A percentile compares a stretch with the other conserved stretches of the same genome.
Evolutionary conservation across 208 protist species (phyloP).

Genomic region (Acanthamoeba triangularis): DNA sequence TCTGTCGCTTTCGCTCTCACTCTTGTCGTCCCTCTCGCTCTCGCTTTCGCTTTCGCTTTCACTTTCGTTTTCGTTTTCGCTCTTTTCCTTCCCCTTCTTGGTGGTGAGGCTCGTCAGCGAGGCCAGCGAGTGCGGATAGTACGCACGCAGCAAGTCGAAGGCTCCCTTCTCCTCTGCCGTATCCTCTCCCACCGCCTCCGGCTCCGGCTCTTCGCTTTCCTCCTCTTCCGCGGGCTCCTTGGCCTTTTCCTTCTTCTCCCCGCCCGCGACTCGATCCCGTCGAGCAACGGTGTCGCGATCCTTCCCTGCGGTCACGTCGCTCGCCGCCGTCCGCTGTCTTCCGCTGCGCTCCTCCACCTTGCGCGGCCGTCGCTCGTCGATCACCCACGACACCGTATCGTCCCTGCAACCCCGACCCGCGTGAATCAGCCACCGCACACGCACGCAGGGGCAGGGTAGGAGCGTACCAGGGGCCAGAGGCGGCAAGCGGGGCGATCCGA

Average conservation of each 20-base stretch:
- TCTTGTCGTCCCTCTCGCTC: not conserved
- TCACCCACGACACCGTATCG: not conserved
- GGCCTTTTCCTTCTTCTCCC: not conserved
- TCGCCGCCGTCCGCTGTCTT: not conserved
- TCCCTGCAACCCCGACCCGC: not conserved
- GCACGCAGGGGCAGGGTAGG: not conserved
- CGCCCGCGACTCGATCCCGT: not conserved
- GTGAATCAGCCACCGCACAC: not conserved
- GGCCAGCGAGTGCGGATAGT: constrained; percentile 25
- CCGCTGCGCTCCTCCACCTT: not conserved
- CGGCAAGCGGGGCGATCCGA: not conserved
- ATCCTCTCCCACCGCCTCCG: not conserved
- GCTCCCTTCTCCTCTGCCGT: not conserved
- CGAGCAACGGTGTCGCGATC: not conserved
- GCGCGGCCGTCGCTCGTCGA: not conserved
- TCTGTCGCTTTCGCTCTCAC: not conserved
- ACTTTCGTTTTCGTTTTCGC: not conserved
- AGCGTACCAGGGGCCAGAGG: not conserved
- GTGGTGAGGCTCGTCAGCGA: not conserved
- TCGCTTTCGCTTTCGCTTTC: not conserved
- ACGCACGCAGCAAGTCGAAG: not conserved
- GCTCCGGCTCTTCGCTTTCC: not conserved
- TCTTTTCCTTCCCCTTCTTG: not conserved
- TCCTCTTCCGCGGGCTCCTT: not conserved
- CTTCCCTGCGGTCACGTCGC: not conserved